Evolutionary conservation across 164 flowering plant genomes (phyloP), one percentile per base, ranked within the genome.

Genomic region (Magnolia changhungtana): DNA sequence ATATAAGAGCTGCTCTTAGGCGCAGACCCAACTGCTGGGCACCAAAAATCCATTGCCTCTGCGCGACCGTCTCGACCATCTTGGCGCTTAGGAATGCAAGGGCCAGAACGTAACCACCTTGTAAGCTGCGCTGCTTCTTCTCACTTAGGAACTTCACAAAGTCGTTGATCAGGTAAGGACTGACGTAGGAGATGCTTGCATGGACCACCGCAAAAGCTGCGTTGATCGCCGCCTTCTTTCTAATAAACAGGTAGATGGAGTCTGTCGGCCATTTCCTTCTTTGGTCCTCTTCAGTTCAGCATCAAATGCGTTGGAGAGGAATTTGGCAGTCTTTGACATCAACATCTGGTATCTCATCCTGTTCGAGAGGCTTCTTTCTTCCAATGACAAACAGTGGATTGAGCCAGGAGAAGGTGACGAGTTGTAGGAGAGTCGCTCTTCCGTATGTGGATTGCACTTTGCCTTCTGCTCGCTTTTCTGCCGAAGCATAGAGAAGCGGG

Each of bases 31-130:
- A 84, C 80, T 90, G 97, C 24, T 97, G 91, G 13, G 98, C 96
- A 14, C 97, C 96, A 74, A 96, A 96, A 27, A 93, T 90, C 99
- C 99, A 96, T 83, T 96, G 98, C 85, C 98, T 91, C 83, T 92
- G 95, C 45, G 94, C 81, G 69, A 88, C 78, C 27, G 89, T 91
- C 87, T 96, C 97, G 3, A 96, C 81, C 78, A 88, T 84, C 84
- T 92, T 96, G 59, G 98, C 95, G 67, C 89, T 80, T 29, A 93
- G 80, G 73, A 96, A 96, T 23, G 85, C 95, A 16, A 91, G 66
- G 45, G 89, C 97, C 20, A 93, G 90, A 67, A 93, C 78, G 83
- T 91, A 96, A 0, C 98, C 97, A 16, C 84, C 85, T 77, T 74
- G 49, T 52, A 90, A 67, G 66, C 85, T 86, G 72, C 76, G 69